Percentiles rank a stretch among this genome's conserved stretches.
Evolutionary conservation across 805 yeast species (phyloP).

Genomic region (Naumovozyma dairenensis): DNA sequence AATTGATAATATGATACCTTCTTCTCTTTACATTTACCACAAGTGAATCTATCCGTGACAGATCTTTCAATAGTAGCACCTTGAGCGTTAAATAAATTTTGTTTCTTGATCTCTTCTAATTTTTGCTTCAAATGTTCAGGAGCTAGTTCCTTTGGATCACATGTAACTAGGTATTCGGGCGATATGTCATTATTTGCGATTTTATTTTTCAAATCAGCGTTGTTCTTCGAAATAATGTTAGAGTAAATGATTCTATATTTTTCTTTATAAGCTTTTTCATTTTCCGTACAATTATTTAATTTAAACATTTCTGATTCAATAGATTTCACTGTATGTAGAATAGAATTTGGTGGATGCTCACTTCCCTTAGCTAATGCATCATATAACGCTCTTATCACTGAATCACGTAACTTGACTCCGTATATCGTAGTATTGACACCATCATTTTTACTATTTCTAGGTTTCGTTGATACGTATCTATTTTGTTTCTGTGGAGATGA

Average conservation of each 20-base stretch:
- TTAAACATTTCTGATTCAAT: constrained; percentile 67
- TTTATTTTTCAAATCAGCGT: constrained; percentile 70
- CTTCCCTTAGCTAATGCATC: constrained; percentile 84
- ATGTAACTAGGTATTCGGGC: constrained; percentile 56
- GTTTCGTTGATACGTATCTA: constrained; percentile 40
- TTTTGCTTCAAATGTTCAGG: constrained; percentile 83
- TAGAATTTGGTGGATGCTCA: constrained; percentile 45
- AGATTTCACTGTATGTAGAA: constrained; percentile 53
- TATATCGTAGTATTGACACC: constrained; percentile 63
- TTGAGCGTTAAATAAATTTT: constrained; percentile 91
- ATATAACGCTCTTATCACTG: constrained; percentile 73
- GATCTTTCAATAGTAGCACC: constrained; percentile 96
- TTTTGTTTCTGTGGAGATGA: constrained; percentile 21
- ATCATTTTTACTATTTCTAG: constrained; percentile 75
- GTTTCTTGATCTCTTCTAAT: constrained; percentile 73
- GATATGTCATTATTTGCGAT: constrained; percentile 58
- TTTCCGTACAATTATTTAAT: constrained; percentile 46
- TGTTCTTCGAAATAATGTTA: constrained; percentile 80
- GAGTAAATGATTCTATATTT: constrained; percentile 79
- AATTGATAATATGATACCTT: constrained; percentile 94
- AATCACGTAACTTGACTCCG: constrained; percentile 72
- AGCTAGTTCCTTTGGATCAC: constrained; percentile 93
- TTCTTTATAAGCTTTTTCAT: constrained; percentile 52
- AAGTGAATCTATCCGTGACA: constrained; percentile 89
- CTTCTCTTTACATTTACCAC: constrained; percentile 96